A percentile compares a stretch with the other conserved stretches of the same genome.
These are phyloP conservation scores for Aspergillus sp. DNA, from an alignment of 2,329 filamentous ascomycete genomes.

Conservation along the genomic window DNA sequence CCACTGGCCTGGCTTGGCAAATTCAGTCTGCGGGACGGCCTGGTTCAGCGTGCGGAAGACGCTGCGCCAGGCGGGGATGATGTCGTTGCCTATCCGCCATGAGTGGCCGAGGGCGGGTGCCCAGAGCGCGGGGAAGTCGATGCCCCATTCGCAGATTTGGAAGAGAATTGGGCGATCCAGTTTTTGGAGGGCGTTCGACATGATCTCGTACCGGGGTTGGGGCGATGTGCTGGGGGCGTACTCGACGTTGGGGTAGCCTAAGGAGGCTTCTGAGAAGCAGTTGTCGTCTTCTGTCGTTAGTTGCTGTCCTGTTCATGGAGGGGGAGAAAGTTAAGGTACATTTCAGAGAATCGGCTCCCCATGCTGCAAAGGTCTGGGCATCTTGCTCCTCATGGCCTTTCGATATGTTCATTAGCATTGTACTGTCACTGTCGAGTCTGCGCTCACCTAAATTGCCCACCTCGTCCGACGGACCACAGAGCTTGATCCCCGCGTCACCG, in stretches of 20 bases:
- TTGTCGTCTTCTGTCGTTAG: slow-evolving; percentile 42
- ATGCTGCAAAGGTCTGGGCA: slow-evolving; percentile 30
- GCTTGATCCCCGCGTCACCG: slow-evolving; percentile 40
- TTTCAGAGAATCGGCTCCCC: slow-evolving; percentile 51
- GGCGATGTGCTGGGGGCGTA: slow-evolving; percentile 39
- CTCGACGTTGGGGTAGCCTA: slow-evolving; percentile 42
- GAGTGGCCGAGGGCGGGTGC: slow-evolving; percentile 47
- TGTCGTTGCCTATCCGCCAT: slow-evolving; percentile 55
- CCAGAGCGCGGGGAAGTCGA: slow-evolving; percentile 50
- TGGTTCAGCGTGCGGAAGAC: slow-evolving; percentile 55
- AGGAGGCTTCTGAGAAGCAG: slow-evolving; percentile 45
- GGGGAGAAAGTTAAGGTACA: slow-evolving; percentile 27
- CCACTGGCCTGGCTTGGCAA: slow-evolving; percentile 48
- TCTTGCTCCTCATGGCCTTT: slow-evolving; percentile 46
- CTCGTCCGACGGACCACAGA: slow-evolving; percentile 33
- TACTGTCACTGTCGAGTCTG: slow-evolving; percentile 24
- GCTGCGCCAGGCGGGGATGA: slow-evolving; percentile 50
- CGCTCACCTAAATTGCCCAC: slow-evolving; percentile 37
- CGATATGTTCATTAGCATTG: not conserved
- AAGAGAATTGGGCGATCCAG: slow-evolving; percentile 47
- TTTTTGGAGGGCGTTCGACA: slow-evolving; percentile 43
- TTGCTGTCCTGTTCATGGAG: not conserved
- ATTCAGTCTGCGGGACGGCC: slow-evolving; percentile 46
- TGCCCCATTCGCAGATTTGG: slow-evolving; percentile 55
- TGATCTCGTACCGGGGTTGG: slow-evolving; percentile 44